These are phyloP conservation scores for Ochromonas danica DNA, from an alignment of 108 stramenopile species.

Conservation along the genomic window DNA sequence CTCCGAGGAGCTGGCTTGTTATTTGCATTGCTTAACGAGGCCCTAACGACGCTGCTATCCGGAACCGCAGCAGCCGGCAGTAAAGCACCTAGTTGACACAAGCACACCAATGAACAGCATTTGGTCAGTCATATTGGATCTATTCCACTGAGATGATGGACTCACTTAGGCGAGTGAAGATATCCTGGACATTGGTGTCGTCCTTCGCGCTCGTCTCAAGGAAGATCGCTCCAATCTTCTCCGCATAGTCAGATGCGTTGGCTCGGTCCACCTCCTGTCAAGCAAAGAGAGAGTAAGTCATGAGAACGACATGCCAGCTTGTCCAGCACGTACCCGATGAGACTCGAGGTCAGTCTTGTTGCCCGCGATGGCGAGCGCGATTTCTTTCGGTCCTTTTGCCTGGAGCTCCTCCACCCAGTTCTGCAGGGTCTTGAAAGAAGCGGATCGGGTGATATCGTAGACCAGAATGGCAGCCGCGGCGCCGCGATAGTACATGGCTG, in stretches of 20 bases:
- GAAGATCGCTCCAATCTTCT: constrained; percentile 48
- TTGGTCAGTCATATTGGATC: too few species aligned
- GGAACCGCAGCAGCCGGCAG: too few species aligned
- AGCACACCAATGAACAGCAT: too few species aligned
- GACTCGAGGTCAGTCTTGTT: constrained; percentile 57
- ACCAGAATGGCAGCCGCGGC: constrained; percentile 58
- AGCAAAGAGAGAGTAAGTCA: neutral
- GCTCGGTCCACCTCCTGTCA: constrained; percentile 29
- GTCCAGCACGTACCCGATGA: constrained; percentile 38
- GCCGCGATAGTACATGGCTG: constrained; percentile 68
- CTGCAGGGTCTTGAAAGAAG: constrained; percentile 57
- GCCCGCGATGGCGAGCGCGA: constrained; percentile 52
- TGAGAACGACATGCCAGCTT: too few species aligned
- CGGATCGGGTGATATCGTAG: constrained; percentile 41
- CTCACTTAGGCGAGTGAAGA: constrained; percentile 38
- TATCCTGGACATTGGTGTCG: constrained; percentile 47
- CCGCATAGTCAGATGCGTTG: constrained; percentile 44
- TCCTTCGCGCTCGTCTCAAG: constrained; percentile 56
- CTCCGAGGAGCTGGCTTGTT: too few species aligned
- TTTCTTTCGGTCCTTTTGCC: constrained; percentile 49
- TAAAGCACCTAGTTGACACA: too few species aligned
- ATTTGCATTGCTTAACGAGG: too few species aligned
- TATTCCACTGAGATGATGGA: too few species aligned
- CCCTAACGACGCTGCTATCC: too few species aligned
- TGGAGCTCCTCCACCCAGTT: constrained; percentile 53